phyloP scores from a whole-genome alignment of 148 eudicot species.

The Rhododendron simsii region DNA sequence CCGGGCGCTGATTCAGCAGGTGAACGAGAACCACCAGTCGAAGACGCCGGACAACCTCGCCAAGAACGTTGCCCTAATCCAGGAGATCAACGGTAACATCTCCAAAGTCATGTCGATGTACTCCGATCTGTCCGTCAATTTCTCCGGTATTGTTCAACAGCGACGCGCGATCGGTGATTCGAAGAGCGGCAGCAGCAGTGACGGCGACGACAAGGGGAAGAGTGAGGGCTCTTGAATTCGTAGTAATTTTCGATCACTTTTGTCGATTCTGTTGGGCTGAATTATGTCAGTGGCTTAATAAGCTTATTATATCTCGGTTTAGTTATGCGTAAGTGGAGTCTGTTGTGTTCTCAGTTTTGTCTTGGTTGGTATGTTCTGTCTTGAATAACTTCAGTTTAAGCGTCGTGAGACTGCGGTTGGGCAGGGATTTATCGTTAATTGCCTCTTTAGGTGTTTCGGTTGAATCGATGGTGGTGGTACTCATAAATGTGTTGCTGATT shows the following conservation, averaged over 20 bases:
- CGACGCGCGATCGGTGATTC: background rate
- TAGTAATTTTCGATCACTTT: background rate
- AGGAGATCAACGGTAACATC: slow-evolving; percentile 53
- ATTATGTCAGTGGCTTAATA: background rate
- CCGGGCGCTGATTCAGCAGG: slow-evolving; percentile 57
- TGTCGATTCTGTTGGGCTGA: background rate
- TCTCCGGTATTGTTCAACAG: slow-evolving; percentile 32
- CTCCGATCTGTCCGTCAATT: slow-evolving; percentile 37
- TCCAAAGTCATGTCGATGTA: slow-evolving; percentile 38
- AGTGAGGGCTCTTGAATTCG: background rate
- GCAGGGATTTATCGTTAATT: background rate
- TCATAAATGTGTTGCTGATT: slow-evolving; percentile 16
- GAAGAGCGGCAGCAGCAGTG: background rate
- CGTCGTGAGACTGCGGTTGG: background rate
- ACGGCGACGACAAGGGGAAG: background rate
- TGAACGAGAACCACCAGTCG: slow-evolving; percentile 69
- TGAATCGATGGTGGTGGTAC: background rate
- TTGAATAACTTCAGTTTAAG: background rate
- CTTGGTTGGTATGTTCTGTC: background rate
- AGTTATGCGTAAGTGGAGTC: background rate
- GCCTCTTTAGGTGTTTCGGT: background rate
- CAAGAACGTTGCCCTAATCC: slow-evolving; percentile 53
- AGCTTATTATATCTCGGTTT: background rate
- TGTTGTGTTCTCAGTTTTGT: too few species aligned
- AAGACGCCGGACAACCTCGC: slow-evolving; percentile 48